phyloP scores from a whole-genome alignment of 1,139 yeast species.

The Candida glucosophila region DNA sequence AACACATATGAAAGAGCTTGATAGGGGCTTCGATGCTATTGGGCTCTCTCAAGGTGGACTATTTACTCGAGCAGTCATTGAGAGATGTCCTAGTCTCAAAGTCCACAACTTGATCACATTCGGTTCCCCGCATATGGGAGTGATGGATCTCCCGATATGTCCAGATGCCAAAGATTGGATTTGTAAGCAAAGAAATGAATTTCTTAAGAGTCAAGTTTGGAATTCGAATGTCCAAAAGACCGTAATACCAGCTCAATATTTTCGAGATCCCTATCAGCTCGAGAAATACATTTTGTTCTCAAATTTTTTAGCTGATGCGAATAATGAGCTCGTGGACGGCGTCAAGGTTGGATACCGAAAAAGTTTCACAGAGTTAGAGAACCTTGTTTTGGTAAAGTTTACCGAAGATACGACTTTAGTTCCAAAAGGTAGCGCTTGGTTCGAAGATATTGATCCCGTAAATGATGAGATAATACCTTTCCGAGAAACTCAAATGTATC shows the following conservation, averaged over 20 bases:
- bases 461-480: constrained; percentile 39
- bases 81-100: constrained; percentile 42
- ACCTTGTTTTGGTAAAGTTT: constrained; percentile 54
- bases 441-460: constrained; percentile 43
- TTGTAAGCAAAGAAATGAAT: constrained; percentile 47
- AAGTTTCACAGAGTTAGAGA: constrained; percentile 36
- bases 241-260: constrained; percentile 69
- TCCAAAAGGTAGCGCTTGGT: constrained; percentile 68
- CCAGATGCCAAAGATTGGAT: constrained; percentile 46
- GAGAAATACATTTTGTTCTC: constrained; percentile 43
- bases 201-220: constrained; percentile 59
- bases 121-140: constrained; percentile 81
- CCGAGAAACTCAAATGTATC: constrained; percentile 41
- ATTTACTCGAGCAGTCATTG: constrained; percentile 56
- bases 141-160: constrained; percentile 62
- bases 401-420: constrained; percentile 55
- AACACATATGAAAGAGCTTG: constrained; percentile 28
- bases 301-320: constrained; percentile 51
- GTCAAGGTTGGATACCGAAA: constrained; percentile 25
- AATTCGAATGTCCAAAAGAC: constrained; percentile 44
- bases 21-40: constrained; percentile 58
- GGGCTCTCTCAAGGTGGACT: constrained; percentile 85
- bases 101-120: constrained; percentile 56
- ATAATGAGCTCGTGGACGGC: constrained; percentile 44
- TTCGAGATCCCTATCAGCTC: constrained; percentile 44